Evolutionary conservation across 176 grass and related monocot species (phyloP), one percentile per base, ranked within the genome.

Genomic region (Secale cereale): DNA sequence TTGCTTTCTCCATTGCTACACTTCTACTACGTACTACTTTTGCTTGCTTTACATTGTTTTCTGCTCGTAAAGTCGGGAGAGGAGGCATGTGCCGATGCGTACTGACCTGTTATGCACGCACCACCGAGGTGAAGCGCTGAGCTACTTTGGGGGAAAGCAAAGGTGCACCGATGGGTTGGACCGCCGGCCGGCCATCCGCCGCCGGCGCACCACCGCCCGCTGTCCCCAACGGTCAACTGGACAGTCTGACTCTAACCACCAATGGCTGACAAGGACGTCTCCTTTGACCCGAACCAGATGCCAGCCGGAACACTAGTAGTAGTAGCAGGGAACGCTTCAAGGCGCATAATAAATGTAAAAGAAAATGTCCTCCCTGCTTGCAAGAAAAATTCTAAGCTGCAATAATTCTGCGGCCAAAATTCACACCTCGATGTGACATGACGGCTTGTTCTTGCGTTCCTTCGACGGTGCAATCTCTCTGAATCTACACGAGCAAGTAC

Each of bases 161-260:
- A 23, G 50, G 88, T 23, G 70, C 59, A 29, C 63, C 78, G 76
- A 16, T 77, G 79, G 88, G 70, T 17, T 86, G 41, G 73, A 43
- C 41, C 66, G 84, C 56, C 83, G 73, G 73, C 74, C 26, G 73
- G 25, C 72, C 19, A 22, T 40, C 65, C 40, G 39, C 65, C 57
- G 83, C 83, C 83, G 88, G 83, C 73, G 83, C 78, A 86, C 71
- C 68, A 31, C 48, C 33, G 45, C 69, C 70, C 61, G 59, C 67
- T 25, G 2, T 46, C 43, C 45, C 77, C 17, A 19, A 45, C 74
- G 80, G 88, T 87, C 88, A 90, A 87, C 84, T 29, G 10, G 74
- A 59, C 57, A 85, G 74, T 65, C 80, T 30, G 73, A 82, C 65
- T 20, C 13, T 11, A 45, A 86, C 88, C 26, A 86, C 88, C 74